phyloP scores from a whole-genome alignment of 768 basidiomycete genomes.

The Serpula lacrymans region DNA sequence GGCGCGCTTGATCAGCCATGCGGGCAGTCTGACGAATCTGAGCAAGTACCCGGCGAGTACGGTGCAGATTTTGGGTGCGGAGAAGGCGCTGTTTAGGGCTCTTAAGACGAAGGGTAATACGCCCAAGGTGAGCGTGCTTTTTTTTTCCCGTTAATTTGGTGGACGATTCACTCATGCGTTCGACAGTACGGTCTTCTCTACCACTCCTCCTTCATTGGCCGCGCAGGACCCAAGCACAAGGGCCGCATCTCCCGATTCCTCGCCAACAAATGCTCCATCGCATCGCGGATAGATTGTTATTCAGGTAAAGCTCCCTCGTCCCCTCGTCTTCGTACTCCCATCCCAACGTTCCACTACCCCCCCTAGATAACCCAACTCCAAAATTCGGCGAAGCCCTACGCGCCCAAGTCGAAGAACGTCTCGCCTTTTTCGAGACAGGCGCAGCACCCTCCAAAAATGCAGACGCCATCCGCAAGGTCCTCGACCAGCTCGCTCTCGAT shows the following conservation, averaged over 20 bases:
- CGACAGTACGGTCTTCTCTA: slow-evolving; percentile 93
- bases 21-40: slow-evolving; percentile 93
- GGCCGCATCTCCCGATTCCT: slow-evolving; percentile 98
- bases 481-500: slow-evolving; percentile 73
- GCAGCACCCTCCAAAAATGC: slow-evolving; percentile 85
- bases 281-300: slow-evolving; percentile 95
- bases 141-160: background rate
- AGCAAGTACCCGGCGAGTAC: slow-evolving; percentile 99
- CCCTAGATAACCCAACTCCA: slow-evolving; percentile 75
- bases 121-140: slow-evolving; percentile 63
- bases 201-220: slow-evolving; percentile 95
- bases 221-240: slow-evolving; percentile 92
- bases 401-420: slow-evolving; percentile 91
- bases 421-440: slow-evolving; percentile 92
- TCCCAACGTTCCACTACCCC: background rate
- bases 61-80: slow-evolving; percentile 96
- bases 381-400: slow-evolving; percentile 96
- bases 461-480: slow-evolving; percentile 87
- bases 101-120: slow-evolving; percentile 99
- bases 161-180: slow-evolving; percentile 1
- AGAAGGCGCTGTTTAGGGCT: slow-evolving; percentile 96
- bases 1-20: slow-evolving; percentile 90
- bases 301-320: slow-evolving; percentile 49
- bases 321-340: background rate
- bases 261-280: slow-evolving; percentile 98